Conservation (phyloP, 2,329 filamentous ascomycete species). For the Fonsecaea nubica region DNA sequence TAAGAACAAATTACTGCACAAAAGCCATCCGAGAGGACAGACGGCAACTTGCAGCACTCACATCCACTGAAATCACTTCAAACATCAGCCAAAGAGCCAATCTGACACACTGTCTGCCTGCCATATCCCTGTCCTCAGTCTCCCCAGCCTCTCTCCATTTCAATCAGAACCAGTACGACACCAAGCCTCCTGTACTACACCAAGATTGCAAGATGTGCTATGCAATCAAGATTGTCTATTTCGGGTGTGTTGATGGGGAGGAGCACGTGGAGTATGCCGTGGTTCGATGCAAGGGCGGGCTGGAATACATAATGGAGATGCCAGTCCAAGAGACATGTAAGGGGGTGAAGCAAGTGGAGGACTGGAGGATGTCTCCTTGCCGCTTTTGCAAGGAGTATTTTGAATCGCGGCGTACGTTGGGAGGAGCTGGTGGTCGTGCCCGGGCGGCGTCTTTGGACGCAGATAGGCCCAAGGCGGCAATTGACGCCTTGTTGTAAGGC, state of each 20-base stretch:
- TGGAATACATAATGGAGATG: conserved; percentile 31
- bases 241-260: conserved; percentile 27
- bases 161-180: not conserved
- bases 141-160: not conserved
- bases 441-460: conserved; percentile 25
- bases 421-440: conserved; percentile 3
- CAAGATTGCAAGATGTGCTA: conserved; percentile 25
- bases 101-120: conserved; percentile 8
- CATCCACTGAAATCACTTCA: conserved; percentile 4
- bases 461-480: conserved; percentile 4
- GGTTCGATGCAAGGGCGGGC: conserved; percentile 27
- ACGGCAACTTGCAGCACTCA: conserved; percentile 18
- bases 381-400: conserved; percentile 31
- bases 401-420: conserved; percentile 6
- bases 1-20: not conserved
- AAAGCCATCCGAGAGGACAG: conserved; percentile 2
- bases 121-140: conserved; percentile 1
- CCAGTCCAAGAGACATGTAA: conserved; percentile 19
- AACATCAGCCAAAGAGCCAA: not conserved
- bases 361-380: conserved; percentile 32
- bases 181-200: not conserved
- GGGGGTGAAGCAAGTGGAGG: conserved; percentile 22
- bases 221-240: conserved; percentile 31
- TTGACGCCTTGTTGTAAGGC: conserved; percentile 2
- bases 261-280: conserved; percentile 20